Evolutionary conservation across 176 grass and related monocot species (phyloP), one percentile per base, ranked within the genome.

Genomic region (Calamus simplicifolius): DNA sequence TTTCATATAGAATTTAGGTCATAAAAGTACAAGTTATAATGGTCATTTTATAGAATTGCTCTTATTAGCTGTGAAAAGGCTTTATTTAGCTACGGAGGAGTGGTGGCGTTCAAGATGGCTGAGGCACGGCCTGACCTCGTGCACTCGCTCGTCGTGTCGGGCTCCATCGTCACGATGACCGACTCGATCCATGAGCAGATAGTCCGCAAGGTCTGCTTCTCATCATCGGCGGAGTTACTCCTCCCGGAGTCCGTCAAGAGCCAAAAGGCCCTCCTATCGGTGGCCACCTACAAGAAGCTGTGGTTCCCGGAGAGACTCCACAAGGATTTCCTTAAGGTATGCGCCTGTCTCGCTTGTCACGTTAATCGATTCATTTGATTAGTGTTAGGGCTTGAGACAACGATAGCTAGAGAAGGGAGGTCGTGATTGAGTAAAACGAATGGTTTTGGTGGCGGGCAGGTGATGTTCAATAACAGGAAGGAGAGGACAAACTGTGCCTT

Each of bases 381-480:
- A 2, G 25, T 25, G 5, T 0, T 16, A 63, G 1, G 19, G 6
- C 21, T 50, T 10, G 31, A 1, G 2, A 31, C 7, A 6, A 31
- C 7, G 30, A 6, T 31, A 35, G 6, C 6, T 35, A 7, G 31
- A 35, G 31, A 35, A 8, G 31, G 31, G 31, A 35, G 6, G 31
- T 8, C 5, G 31, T 35, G 31, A 1, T 31, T 31, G 30, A 31
- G 30, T 31, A 7, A 31, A n/a, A 31, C 6, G 30, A 1, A 6
- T 31, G 30, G 31, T 35, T 62, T 16, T 18, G 21, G 19, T 19
- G 15, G 15, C 18, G 17, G 27, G 53, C 74, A 94, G 87, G 79
- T 83, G 27, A 97, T 97, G 87, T 91, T 88, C 69, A 56, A 28
- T 52, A 81, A 97, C 77, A 82, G 75, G 58, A 97, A 97, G 72